Percentiles rank a stretch among this genome's conserved stretches.
Evolutionary conservation across 1,284 basidiomycete species (phyloP).

Genomic region (Heterobasidion irregulare): DNA sequence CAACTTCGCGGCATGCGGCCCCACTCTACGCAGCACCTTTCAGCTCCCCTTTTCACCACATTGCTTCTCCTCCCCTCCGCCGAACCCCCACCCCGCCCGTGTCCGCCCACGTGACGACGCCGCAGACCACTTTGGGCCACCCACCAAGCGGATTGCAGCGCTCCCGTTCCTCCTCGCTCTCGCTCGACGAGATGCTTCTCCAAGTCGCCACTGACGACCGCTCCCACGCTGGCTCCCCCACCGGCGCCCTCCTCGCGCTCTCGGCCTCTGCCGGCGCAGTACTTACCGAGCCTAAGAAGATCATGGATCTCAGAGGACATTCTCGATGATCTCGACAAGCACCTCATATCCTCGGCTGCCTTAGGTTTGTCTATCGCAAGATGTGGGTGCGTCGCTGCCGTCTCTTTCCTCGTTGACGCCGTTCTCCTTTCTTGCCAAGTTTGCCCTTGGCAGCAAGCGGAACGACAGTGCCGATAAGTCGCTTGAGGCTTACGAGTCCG

Average conservation of each 20-base stretch:
- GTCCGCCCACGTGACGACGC: slow-evolving; percentile 33
- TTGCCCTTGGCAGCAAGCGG: slow-evolving; percentile 98
- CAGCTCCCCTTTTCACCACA: slow-evolving; percentile 12
- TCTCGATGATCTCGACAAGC: slow-evolving; percentile 96
- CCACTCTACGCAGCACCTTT: slow-evolving; percentile 6
- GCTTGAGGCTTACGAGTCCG: slow-evolving; percentile 98
- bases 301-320: slow-evolving; percentile 93
- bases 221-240: slow-evolving; percentile 12
- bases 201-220: slow-evolving; percentile 37
- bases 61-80: slow-evolving; percentile 20
- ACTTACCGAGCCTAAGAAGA: slow-evolving; percentile 29
- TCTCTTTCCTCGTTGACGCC: too few species aligned
- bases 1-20: slow-evolving; percentile 8
- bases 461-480: slow-evolving; percentile 99
- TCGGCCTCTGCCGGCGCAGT: slow-evolving; percentile 9
- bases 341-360: slow-evolving; percentile 97
- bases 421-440: slow-evolving; percentile 67
- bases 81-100: slow-evolving; percentile 14
- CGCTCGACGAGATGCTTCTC: slow-evolving; percentile 57
- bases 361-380: slow-evolving; percentile 99
- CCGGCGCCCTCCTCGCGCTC: slow-evolving; percentile 7
- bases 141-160: slow-evolving; percentile 32
- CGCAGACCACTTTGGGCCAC: slow-evolving; percentile 32
- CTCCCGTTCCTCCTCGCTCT: slow-evolving; percentile 22
- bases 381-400: slow-evolving; percentile 51